Base-by-base conservation (phyloP, 768 basidiomycete genomes). In the Pleurotus cornucopiae region DNA sequence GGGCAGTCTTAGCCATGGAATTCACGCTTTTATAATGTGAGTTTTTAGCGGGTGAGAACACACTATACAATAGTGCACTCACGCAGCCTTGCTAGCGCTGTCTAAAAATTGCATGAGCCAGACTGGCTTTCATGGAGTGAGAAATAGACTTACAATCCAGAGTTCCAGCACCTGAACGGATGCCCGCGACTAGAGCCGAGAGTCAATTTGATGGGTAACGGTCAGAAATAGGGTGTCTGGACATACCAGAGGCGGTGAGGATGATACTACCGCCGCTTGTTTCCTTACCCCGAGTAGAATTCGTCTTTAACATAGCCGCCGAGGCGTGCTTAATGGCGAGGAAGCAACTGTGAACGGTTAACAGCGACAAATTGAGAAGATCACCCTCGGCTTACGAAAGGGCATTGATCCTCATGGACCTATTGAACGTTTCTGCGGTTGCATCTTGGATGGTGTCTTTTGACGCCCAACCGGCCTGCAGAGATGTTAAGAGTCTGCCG, bases 71-170 rank as follows among this genome's bases (percentile, higher is more conserved):
- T 5, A 52, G 47, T 49, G 6, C 11, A 74, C 86, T 72, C 65
- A 94, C 92, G 92, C 92, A 30, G 94, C 90, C 76, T 97, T 97
- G 62, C 89, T 91, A 51, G 93, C 93, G 62, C 91, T 94, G 63
- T 96, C 94, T 88, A 68, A 54, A 44, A 13, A 41, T 21, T 14
- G 16, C 26, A 38, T 47, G 41, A 37, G 30, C 12, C 49, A 70
- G 62, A 34, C 30, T 34, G 30, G 11, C 30, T 34, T 34, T 34
- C 30, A 4, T 34, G 9, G 30, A 62, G 61, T 60, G 14, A 40
- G 5, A 11, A 46, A 25, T 5, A 38, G 20, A 60, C 88, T 74
- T 64, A 92, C 90, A 95, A 60, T 95, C 90, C 46, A 88, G 67
- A 0, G 89, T 70, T 2, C 94, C 94, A 4, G 86, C 91, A 6